Conservation (phyloP, 257 asterid species). For the Datura wrightii region DNA sequence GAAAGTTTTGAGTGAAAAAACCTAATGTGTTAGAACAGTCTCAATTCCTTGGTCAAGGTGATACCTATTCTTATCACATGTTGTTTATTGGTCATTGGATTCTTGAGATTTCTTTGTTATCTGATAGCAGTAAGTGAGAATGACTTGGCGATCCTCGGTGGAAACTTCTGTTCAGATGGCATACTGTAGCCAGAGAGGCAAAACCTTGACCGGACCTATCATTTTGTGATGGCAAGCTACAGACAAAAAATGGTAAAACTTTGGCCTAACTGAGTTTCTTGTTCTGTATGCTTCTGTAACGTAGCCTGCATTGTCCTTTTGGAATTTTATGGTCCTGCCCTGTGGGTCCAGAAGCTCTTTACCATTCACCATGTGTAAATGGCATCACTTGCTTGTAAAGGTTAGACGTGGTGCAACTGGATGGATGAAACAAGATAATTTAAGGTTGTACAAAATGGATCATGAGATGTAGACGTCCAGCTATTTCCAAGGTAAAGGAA, state of each 20-base stretch:
- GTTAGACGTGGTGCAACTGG: neutral
- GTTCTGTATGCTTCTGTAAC: neutral
- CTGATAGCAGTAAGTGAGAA: slow-evolving; percentile 14
- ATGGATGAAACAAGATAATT: neutral
- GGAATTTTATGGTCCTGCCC: neutral
- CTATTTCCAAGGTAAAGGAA: neutral
- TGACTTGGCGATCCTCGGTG: neutral
- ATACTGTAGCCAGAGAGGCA: neutral
- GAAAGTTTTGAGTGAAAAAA: slow-evolving; percentile 35
- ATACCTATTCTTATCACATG: neutral
- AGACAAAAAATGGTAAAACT: neutral
- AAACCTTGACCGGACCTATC: neutral
- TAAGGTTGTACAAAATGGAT: neutral
- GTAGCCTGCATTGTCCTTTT: neutral
- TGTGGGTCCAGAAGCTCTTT: slow-evolving; percentile 19
- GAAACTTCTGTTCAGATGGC: neutral
- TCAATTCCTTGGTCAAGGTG: slow-evolving; percentile 16
- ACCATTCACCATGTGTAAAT: neutral
- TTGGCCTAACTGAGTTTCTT: neutral
- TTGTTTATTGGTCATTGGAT: neutral
- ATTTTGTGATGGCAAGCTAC: slow-evolving; percentile 20
- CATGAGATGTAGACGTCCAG: neutral
- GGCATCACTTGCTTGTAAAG: neutral
- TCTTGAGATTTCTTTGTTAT: neutral
- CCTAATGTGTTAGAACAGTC: neutral